Evolutionary conservation across 2,329 filamentous ascomycete species (phyloP).

Genomic region (Thermoascus crustaceus): DNA sequence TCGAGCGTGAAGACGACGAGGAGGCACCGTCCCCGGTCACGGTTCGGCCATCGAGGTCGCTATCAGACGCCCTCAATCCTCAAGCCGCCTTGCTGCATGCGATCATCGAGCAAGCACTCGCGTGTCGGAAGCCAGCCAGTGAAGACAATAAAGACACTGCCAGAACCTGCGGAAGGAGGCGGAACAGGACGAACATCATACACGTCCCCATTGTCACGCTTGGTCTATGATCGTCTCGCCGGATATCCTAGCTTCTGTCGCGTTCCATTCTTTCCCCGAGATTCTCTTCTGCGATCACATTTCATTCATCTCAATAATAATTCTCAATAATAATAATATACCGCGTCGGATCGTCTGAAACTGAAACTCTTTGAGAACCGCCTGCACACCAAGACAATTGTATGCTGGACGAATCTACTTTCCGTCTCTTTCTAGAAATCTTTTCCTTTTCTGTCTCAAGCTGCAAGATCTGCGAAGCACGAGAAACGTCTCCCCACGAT

Average conservation of each 20-base stretch:
- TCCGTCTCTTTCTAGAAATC: too few species aligned
- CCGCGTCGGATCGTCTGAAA: too few species aligned
- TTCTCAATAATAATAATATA: too few species aligned
- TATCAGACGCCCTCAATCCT: conserved; percentile 2
- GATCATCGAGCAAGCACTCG: conserved; percentile 9
- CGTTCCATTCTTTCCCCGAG: background rate
- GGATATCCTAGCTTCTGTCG: background rate
- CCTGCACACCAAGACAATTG: too few species aligned
- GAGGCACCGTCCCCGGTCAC: background rate
- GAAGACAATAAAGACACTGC: background rate
- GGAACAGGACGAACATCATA: conserved; percentile 6
- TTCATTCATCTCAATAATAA: too few species aligned
- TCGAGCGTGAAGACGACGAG: conserved; percentile 6
- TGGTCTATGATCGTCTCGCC: conserved; percentile 4
- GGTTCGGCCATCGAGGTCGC: background rate
- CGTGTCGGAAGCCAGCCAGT: conserved; percentile 5
- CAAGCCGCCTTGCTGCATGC: conserved; percentile 9
- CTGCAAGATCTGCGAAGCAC: too few species aligned
- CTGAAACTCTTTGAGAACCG: too few species aligned
- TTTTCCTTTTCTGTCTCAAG: too few species aligned
- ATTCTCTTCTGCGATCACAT: too few species aligned
- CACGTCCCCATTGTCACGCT: conserved; percentile 15
- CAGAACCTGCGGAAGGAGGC: conserved; percentile 1
- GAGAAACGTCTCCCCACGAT: too few species aligned
- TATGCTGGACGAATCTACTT: too few species aligned